Evolutionary conservation across 305 asterid genomes (phyloP).

Genomic region (Solanum aculeatissimum): DNA sequence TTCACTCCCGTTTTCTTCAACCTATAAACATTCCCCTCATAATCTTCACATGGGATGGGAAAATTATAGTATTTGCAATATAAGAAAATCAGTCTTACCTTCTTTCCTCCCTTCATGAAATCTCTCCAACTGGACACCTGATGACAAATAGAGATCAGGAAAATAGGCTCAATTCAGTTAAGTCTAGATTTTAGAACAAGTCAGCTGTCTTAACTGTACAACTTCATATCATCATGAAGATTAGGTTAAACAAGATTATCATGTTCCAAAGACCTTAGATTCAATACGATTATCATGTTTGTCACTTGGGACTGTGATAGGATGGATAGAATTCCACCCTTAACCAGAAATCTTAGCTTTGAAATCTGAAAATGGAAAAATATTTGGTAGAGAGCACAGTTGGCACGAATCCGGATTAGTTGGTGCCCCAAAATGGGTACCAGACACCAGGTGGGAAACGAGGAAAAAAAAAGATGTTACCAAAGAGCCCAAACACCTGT

Average conservation of each 20-base stretch:
- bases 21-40: not conserved
- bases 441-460: not conserved
- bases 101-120: constrained; percentile 95
- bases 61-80: not conserved
- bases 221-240: not conserved
- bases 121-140: constrained; percentile 99
- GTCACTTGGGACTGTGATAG: not conserved
- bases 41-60: not conserved
- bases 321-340: not conserved
- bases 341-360: not conserved
- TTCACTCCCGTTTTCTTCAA: not conserved
- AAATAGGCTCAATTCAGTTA: not conserved
- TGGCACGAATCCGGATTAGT: not conserved
- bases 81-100: constrained; percentile 24
- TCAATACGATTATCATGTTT: not conserved
- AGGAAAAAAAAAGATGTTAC: not conserved
- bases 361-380: not conserved
- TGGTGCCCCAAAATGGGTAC: not conserved
- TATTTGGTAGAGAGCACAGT: not conserved
- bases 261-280: not conserved
- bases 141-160: not conserved
- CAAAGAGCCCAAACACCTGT: not conserved
- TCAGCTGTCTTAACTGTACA: not conserved
- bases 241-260: not conserved
- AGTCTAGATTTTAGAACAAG: not conserved